phyloP scores from a whole-genome alignment of 2,329 filamentous ascomycete genomes.

The Claviceps humidiphila region DNA sequence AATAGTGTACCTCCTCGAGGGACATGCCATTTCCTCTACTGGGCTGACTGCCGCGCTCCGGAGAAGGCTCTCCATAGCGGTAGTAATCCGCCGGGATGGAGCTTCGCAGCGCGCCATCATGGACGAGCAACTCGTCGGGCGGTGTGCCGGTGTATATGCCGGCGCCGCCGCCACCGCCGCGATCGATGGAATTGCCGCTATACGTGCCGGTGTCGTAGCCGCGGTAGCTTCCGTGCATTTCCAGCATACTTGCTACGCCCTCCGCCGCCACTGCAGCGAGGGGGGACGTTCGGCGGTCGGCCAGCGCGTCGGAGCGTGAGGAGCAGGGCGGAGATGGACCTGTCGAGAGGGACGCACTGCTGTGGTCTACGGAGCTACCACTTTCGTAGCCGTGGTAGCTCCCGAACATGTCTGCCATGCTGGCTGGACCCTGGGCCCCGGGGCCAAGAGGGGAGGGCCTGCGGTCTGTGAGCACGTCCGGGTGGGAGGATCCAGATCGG shows the following conservation, averaged over 20 bases:
- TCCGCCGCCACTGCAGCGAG: neutral
- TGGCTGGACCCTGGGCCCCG: neutral
- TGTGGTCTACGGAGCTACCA: neutral
- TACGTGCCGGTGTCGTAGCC: neutral
- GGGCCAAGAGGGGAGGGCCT: neutral
- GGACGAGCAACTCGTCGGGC: constrained; percentile 7
- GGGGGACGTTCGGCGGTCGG: neutral
- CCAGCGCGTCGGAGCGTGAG: neutral
- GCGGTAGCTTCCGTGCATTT: neutral
- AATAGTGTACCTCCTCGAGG: constrained; percentile 4
- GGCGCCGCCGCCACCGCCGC: neutral
- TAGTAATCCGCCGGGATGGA: constrained; percentile 15
- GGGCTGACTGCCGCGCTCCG: neutral
- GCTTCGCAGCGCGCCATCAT: constrained; percentile 9
- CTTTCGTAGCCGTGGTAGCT: constrained; percentile 3
- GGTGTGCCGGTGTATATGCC: constrained; percentile 9
- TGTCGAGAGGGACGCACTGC: neutral
- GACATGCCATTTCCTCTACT: neutral
- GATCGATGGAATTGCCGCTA: neutral
- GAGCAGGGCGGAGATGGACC: neutral
- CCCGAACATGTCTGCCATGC: neutral
- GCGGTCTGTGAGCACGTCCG: neutral
- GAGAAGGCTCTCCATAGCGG: constrained; percentile 16
- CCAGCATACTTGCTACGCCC: neutral
- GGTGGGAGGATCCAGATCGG: neutral